Evolutionary conservation across 148 eudicot genomes (phyloP), one percentile per base, ranked within the genome.

Genomic region (Nyssa sinensis): DNA sequence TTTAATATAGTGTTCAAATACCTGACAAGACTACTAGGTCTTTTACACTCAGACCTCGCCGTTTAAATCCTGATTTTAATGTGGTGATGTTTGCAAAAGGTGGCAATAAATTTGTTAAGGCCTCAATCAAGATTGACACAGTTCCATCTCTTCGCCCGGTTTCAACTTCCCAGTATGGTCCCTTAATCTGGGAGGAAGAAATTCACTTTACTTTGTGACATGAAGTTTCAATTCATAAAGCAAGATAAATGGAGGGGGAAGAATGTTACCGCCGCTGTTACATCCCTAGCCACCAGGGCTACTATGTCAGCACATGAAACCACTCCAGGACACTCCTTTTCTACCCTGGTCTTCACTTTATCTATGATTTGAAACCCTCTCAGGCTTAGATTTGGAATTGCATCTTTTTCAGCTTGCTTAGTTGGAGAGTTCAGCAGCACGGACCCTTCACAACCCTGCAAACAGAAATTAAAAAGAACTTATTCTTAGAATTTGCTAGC

Each of bases 91-190:
- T 77, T 53, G 73, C 63, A 24, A 24, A 35, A 23, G 73, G 77
- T 7, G 77, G 65, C 49, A 79, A 71, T 10, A 75, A 61, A 64
- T 78, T 62, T 31, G 57, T 32, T 49, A 75, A 71, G 29, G 77
- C 79, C 23, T 82, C 81, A 7, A 0, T 34, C 27, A 69, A 4
- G 29, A 33, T 32, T 14, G 81, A 82, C 25, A 78, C 77, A 25
- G 12, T 66, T 57, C 85, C 85, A 55, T 82, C 85, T 78, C 85
- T 59, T 71, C 85, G 70, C 3, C 85, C 85, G n/a, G 77, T 74
- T 31, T 76, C 81, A 19, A 78, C 85, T 2, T 55, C 0, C 69
- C 79, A 82, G 16, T 5, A 74, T 24, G 74, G 81, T 35, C 81
- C 85, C 29, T 70, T 71, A 0, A 57, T 51, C 85, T 82, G 84